These are phyloP conservation scores for Phyllosticta citriasiana DNA, from an alignment of 2,329 filamentous ascomycete species.

Conservation along the genomic window DNA sequence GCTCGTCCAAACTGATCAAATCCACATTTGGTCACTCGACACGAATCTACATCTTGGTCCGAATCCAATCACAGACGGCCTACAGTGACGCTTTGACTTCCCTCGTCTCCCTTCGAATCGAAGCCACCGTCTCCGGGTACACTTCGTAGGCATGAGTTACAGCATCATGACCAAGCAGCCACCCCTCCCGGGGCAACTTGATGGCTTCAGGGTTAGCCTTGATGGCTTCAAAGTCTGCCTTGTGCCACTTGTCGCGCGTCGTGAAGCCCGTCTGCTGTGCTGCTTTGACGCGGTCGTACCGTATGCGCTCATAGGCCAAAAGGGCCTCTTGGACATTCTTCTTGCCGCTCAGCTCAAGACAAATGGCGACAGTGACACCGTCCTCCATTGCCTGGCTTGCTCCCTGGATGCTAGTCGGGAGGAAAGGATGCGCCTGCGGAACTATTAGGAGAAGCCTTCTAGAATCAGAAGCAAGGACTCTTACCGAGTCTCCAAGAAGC, in stretches of 20 bases:
- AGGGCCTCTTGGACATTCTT: slow-evolving; percentile 16
- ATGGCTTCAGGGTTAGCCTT: slow-evolving; percentile 17
- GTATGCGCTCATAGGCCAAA: slow-evolving; percentile 16
- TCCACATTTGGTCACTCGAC: not conserved
- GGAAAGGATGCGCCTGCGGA: slow-evolving; percentile 37
- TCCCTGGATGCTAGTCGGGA: slow-evolving; percentile 43
- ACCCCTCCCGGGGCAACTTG: slow-evolving; percentile 21
- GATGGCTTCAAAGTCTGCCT: slow-evolving; percentile 15
- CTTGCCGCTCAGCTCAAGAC: slow-evolving; percentile 12
- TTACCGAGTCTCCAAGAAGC: slow-evolving; percentile 28
- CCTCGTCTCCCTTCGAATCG: slow-evolving; percentile 2
- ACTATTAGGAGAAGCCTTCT: too few relatives aligned
- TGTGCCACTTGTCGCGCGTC: slow-evolving; percentile 19
- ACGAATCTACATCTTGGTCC: not conserved
- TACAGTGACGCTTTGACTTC: not conserved
- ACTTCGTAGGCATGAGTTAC: slow-evolving; percentile 24
- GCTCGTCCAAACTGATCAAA: not conserved
- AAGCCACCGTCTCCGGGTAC: slow-evolving; percentile 17
- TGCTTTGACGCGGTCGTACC: slow-evolving; percentile 16
- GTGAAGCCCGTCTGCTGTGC: slow-evolving; percentile 20
- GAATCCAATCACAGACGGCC: not conserved
- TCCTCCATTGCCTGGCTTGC: slow-evolving; percentile 45
- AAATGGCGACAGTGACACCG: slow-evolving; percentile 16
- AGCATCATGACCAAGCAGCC: slow-evolving; percentile 23
- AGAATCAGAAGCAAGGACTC: too few relatives aligned